These are phyloP conservation scores for Leavenworthia alabamica DNA, from an alignment of 345 rosid species.

Conservation along the genomic window DNA sequence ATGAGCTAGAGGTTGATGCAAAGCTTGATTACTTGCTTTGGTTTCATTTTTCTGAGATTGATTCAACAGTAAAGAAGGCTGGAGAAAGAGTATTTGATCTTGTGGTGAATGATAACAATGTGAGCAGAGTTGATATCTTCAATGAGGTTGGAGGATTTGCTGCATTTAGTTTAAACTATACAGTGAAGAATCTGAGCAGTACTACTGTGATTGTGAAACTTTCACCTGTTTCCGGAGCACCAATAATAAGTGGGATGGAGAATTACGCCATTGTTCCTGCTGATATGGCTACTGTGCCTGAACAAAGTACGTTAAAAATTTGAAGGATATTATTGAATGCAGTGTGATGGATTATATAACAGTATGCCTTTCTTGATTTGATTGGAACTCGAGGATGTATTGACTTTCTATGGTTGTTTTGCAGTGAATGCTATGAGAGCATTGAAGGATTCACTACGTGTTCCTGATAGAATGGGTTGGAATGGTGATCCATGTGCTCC, in stretches of 20 bases:
- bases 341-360: not conserved
- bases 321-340: not conserved
- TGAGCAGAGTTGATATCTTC: constrained; percentile 60
- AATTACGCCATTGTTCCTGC: constrained; percentile 80
- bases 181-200: constrained; percentile 58
- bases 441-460: constrained; percentile 73
- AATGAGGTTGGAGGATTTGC: constrained; percentile 59
- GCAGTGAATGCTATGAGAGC: constrained; percentile 85
- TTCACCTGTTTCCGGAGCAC: constrained; percentile 52
- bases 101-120: constrained; percentile 59
- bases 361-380: not conserved
- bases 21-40: constrained; percentile 87
- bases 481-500: constrained; percentile 99
- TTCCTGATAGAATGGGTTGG: constrained; percentile 99
- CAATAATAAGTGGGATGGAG: constrained; percentile 77
- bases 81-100: constrained; percentile 78
- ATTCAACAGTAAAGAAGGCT: constrained; percentile 49
- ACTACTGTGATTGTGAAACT: constrained; percentile 50
- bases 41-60: constrained; percentile 96
- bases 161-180: constrained; percentile 47
- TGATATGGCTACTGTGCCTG: constrained; percentile 71
- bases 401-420: not conserved
- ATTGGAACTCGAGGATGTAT: not conserved
- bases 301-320: constrained; percentile 48
- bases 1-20: constrained; percentile 71